Base-by-base conservation (phyloP, 208 protist species). In the Acanthamoeba castellanii region DNA sequence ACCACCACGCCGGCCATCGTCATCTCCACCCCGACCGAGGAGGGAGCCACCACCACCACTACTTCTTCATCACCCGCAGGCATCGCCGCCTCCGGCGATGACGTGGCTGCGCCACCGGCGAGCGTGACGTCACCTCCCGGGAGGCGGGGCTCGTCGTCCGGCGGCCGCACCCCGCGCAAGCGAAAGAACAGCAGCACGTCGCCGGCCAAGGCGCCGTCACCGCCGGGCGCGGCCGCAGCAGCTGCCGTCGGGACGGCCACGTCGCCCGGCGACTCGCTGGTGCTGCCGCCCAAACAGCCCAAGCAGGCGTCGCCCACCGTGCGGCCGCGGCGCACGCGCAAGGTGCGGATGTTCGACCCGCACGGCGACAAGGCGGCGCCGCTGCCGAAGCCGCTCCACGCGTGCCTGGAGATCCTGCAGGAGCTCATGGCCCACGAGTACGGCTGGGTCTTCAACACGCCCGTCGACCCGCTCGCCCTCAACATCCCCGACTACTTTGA, bases 401-500 rank as follows among this genome's bases (percentile, higher is more conserved):
- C 42, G 42, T 85, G 76, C 47, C 47, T 85, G 47, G 76, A 85
- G 47, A 50, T 85, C 47, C 76, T 85, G 45, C 76, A 85, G 47
- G 76, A 85, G 42, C 47, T 85, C 45, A 85, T 85, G 76, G 76
- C 76, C 76, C 76, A 85, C 47, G 76, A 95, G 59, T 64, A 59
- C 42, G 96, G 97, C 1, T 95, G 61, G 61, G 90, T 91, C 45
- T 98, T 98, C 96, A 72, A 94, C 37, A 16, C 93, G 20, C 97
- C 97, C 55, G 97, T 98, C 13, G 97, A 98, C 85, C 97, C 96
- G 30, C 95, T 96, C 8, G 22, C 37, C 57, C 90, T 97, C 25
- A 66, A 96, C 78, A 97, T 98, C 52, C 97, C 97, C 9, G 96
- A 97, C 89, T 98, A 98, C 93, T 96, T 97, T 82, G 72, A 94